Conservation (phyloP, 2,329 filamentous ascomycete genomes). For the Colletotrichum sp. region DNA sequence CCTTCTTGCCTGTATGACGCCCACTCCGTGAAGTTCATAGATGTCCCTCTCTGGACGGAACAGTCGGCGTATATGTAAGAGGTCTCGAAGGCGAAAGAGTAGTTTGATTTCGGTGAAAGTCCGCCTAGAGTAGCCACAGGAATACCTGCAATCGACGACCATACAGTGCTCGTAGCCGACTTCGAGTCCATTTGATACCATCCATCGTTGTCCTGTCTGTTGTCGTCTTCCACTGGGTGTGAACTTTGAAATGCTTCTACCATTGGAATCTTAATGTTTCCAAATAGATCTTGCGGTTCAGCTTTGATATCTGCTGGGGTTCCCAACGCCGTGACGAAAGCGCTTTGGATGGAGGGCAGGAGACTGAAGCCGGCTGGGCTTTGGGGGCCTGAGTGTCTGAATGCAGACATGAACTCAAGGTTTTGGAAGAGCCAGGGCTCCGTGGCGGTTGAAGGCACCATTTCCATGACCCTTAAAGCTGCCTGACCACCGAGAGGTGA, state of each 20-base stretch:
- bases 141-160: background rate
- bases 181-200: background rate
- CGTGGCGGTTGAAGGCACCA: background rate
- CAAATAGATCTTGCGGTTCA: background rate
- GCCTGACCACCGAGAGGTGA: constrained; percentile 5
- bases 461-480: background rate
- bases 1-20: background rate
- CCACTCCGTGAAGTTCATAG: background rate
- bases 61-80: background rate
- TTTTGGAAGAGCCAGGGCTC: background rate
- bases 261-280: constrained; percentile 3
- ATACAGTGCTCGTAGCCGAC: background rate
- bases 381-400: background rate
- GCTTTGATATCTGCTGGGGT: background rate
- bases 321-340: background rate
- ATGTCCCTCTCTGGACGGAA: background rate
- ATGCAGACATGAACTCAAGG: background rate
- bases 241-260: background rate
- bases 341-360: background rate
- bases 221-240: background rate
- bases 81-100: background rate
- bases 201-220: background rate
- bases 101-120: background rate
- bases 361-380: background rate
- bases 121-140: background rate